Conservation (phyloP, 2,329 filamentous ascomycete species). For the Furcasterigmium sp. region DNA sequence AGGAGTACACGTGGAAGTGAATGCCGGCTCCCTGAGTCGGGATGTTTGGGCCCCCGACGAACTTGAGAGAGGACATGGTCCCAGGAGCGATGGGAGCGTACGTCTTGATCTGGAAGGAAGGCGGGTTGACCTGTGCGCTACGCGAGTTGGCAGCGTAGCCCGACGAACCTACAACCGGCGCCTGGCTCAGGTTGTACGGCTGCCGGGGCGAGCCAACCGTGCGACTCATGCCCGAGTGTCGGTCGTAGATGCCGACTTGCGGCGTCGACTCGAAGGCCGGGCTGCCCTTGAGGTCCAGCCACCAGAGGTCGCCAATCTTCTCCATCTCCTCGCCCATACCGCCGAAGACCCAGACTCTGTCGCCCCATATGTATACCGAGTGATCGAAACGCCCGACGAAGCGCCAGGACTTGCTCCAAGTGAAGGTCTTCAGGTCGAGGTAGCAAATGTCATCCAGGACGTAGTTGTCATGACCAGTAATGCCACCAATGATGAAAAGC, state of each 20-base stretch:
- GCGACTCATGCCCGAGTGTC: slow-evolving; percentile 33
- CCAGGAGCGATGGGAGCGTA: slow-evolving; percentile 86
- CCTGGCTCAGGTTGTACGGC: slow-evolving; percentile 42
- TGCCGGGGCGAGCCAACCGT: slow-evolving; percentile 46
- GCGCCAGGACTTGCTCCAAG: slow-evolving; percentile 93
- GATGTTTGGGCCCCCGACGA: slow-evolving; percentile 79
- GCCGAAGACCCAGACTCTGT: slow-evolving; percentile 93
- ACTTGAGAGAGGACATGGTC: slow-evolving; percentile 83
- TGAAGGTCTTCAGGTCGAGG: slow-evolving; percentile 93
- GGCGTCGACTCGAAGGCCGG: slow-evolving; percentile 76
- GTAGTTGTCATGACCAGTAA: slow-evolving; percentile 86
- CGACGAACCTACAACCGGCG: slow-evolving; percentile 48
- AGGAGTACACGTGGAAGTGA: slow-evolving; percentile 94
- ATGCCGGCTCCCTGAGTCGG: slow-evolving; percentile 86
- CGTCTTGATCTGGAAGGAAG: slow-evolving; percentile 59
- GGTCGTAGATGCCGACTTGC: slow-evolving; percentile 47
- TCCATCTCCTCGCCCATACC: slow-evolving; percentile 96
- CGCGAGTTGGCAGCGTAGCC: slow-evolving; percentile 65
- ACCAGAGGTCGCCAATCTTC: slow-evolving; percentile 93
- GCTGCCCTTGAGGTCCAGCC: slow-evolving; percentile 88
- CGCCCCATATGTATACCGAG: slow-evolving; percentile 86
- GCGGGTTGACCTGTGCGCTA: slow-evolving; percentile 61
- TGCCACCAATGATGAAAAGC: slow-evolving; percentile 91
- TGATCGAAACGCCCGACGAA: slow-evolving; percentile 96
- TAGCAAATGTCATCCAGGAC: slow-evolving; percentile 96